Conservation (phyloP, 2,329 filamentous ascomycete genomes). For the Sarocladium kiliense region DNA sequence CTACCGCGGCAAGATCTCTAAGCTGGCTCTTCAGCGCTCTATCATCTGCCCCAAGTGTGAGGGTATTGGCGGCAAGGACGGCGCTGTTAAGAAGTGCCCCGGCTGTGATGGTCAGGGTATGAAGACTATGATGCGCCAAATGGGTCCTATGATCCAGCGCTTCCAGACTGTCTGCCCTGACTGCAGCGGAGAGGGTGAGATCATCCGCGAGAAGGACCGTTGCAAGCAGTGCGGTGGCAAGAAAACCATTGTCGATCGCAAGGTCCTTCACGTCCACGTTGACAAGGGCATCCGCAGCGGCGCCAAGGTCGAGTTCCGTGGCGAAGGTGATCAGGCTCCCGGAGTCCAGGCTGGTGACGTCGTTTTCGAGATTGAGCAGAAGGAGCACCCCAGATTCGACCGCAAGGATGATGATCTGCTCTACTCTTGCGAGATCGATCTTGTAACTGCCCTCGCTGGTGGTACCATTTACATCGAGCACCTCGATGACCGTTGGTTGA, state of each 20-base stretch:
- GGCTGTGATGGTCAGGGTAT: conserved; percentile 93
- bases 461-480: conserved; percentile 92
- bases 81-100: conserved; percentile 87
- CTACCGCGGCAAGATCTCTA: conserved; percentile 96
- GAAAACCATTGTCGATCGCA: conserved; percentile 96
- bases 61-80: conserved; percentile 92
- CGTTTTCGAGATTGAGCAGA: conserved; percentile 98
- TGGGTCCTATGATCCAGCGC: conserved; percentile 99
- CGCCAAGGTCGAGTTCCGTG: conserved; percentile 94
- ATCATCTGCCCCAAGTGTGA: conserved; percentile 95
- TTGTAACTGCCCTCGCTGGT: conserved; percentile 89
- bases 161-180: conserved; percentile 99
- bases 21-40: conserved; percentile 93
- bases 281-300: conserved; percentile 90
- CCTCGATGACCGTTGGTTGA: conserved; percentile 94
- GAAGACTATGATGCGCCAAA: conserved; percentile 99
- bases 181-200: conserved; percentile 96
- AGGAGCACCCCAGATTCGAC: conserved; percentile 93
- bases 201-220: conserved; percentile 92
- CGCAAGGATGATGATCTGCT: conserved; percentile 95
- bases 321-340: conserved; percentile 93
- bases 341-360: conserved; percentile 93
- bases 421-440: conserved; percentile 91
- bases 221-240: conserved; percentile 97
- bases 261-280: conserved; percentile 97